phyloP scores from a whole-genome alignment of 2,329 filamentous ascomycete genomes.

The Alternaria tenuissima region DNA sequence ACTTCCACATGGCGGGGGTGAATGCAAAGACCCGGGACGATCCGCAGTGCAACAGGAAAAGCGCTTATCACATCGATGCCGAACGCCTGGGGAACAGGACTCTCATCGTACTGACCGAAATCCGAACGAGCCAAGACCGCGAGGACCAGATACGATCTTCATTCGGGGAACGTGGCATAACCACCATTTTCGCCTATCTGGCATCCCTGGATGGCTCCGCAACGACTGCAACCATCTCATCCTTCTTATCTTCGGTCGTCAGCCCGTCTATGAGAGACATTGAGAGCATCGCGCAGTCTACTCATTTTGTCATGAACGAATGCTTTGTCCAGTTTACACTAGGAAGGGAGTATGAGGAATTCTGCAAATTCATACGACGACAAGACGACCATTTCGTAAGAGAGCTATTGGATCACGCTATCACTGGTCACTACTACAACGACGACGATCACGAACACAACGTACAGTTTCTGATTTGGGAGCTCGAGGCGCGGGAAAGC shows the following conservation, averaged over 20 bases:
- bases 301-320: conserved; percentile 30
- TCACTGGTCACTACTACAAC: conserved; percentile 24
- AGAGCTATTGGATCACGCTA: conserved; percentile 31
- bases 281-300: conserved; percentile 23
- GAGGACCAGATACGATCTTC: conserved; percentile 24
- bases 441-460: conserved; percentile 30
- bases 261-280: conserved; percentile 30
- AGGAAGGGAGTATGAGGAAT: conserved; percentile 25
- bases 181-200: conserved; percentile 29
- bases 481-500: conserved; percentile 30
- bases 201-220: conserved; percentile 17
- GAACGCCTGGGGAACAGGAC: conserved; percentile 20
- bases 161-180: conserved; percentile 16
- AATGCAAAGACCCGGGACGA: conserved; percentile 13
- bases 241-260: conserved; percentile 25
- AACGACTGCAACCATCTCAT: conserved; percentile 15
- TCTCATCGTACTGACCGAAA: conserved; percentile 27
- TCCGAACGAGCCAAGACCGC: conserved; percentile 25
- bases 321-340: conserved; percentile 31
- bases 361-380: conserved; percentile 32
- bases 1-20: conserved; percentile 18
- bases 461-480: conserved; percentile 34
- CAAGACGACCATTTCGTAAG: conserved; percentile 30
- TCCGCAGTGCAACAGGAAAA: conserved; percentile 12
- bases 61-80: conserved; percentile 28